phyloP scores from a whole-genome alignment of 2,329 filamentous ascomycete genomes.

The Apiospora aurea region DNA sequence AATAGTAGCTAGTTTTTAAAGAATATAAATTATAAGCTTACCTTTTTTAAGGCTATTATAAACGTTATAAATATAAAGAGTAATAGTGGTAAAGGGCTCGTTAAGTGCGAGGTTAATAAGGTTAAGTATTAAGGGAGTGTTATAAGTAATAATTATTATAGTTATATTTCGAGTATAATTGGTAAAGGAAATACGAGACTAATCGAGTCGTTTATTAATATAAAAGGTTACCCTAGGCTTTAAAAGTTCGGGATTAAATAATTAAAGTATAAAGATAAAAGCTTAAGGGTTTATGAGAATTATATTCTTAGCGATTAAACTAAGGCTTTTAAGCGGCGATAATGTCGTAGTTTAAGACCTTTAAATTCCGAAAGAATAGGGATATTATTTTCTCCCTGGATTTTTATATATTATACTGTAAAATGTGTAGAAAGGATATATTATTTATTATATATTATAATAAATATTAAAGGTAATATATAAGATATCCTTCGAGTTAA shows the following conservation, averaged over 20 bases:
- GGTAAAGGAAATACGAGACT: background rate
- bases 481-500: background rate
- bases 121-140: background rate
- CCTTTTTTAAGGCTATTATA: background rate
- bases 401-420: conserved; percentile 18
- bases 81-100: background rate
- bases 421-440: background rate
- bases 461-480: background rate
- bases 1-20: background rate
- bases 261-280: background rate
- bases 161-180: background rate
- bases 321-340: background rate
- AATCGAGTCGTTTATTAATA: background rate
- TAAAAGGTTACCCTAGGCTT: background rate
- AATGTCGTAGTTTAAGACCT: background rate
- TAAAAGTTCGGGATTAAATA: background rate
- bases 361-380: background rate
- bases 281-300: background rate
- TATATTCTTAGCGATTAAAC: background rate
- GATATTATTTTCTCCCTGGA: background rate
- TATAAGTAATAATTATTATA: background rate
- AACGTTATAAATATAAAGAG: background rate
- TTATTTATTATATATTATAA: background rate
- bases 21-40: background rate
- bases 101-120: background rate